A percentile compares a stretch with the other conserved stretches of the same genome.
Evolutionary conservation across 2,329 filamentous ascomycete species (phyloP).

Genomic region (Myriosclerotinia duriaeana): DNA sequence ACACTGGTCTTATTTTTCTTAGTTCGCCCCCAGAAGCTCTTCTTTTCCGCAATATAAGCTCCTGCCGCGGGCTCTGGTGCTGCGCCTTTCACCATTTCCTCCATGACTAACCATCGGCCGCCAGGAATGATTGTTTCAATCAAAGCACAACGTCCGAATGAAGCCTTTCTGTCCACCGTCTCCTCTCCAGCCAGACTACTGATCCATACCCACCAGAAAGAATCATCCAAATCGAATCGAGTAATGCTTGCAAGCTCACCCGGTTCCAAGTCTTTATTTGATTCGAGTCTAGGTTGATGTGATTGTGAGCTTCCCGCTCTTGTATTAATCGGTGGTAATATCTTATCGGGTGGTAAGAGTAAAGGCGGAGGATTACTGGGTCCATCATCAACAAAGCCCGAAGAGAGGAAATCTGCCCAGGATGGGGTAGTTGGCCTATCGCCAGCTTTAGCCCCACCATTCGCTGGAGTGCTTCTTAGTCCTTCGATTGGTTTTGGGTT

Average conservation of each 20-base stretch:
- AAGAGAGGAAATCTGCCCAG: conserved; percentile 96
- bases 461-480: conserved; percentile 65
- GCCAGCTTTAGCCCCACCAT: conserved; percentile 59
- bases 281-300: conserved; percentile 70
- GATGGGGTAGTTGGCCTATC: conserved; percentile 91
- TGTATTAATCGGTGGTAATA: conserved; percentile 78
- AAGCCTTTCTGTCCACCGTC: conserved; percentile 78
- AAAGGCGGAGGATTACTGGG: conserved; percentile 63
- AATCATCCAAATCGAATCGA: conserved; percentile 82
- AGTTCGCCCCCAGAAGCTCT: conserved; percentile 87
- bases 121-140: conserved; percentile 81
- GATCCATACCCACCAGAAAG: conserved; percentile 99
- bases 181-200: conserved; percentile 91
- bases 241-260: conserved; percentile 93
- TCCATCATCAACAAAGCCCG: conserved; percentile 82
- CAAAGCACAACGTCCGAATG: conserved; percentile 90
- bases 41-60: conserved; percentile 93
- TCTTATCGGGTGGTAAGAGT: conserved; percentile 86
- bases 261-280: conserved; percentile 70
- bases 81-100: conserved; percentile 93
- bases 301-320: conserved; percentile 86
- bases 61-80: conserved; percentile 79
- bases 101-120: conserved; percentile 89
- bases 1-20: conserved; percentile 59
- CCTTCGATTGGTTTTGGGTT: conserved; percentile 47